Evolutionary conservation across 495 filamentous ascomycete genomes (phyloP).

Genomic region (Aspergillus steynii): DNA sequence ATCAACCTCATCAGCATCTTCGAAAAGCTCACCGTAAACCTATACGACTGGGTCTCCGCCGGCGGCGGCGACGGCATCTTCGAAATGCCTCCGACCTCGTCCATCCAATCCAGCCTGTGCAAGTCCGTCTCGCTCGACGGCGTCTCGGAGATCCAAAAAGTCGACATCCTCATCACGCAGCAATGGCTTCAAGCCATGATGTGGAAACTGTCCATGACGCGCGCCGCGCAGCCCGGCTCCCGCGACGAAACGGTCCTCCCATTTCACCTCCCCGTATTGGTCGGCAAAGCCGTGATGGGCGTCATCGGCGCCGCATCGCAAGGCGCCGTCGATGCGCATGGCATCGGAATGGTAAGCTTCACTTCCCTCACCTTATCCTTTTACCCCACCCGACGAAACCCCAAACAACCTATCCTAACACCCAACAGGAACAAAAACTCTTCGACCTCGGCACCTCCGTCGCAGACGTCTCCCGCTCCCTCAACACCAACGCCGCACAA

Average conservation of each 20-base stretch:
- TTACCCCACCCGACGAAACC: slow-evolving; percentile 12
- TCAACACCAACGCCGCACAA: slow-evolving; percentile 31
- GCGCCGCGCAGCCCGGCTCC: slow-evolving; percentile 47
- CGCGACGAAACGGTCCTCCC: slow-evolving; percentile 50
- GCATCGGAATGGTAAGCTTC: slow-evolving; percentile 59
- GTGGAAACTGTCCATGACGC: slow-evolving; percentile 60
- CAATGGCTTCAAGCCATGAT: slow-evolving; percentile 64
- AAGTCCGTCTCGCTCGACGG: slow-evolving; percentile 44
- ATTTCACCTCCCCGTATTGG: slow-evolving; percentile 58
- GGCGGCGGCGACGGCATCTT: slow-evolving; percentile 35
- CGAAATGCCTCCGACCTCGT: slow-evolving; percentile 37
- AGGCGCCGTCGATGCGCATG: slow-evolving; percentile 59
- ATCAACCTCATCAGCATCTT: slow-evolving; percentile 56
- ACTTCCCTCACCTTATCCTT: background rate
- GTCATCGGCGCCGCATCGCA: slow-evolving; percentile 54
- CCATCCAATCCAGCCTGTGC: slow-evolving; percentile 40
- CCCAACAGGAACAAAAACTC: slow-evolving; percentile 41
- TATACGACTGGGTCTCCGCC: slow-evolving; percentile 46
- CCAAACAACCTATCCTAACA: background rate
- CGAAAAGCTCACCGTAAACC: slow-evolving; percentile 43
- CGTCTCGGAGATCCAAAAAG: slow-evolving; percentile 56
- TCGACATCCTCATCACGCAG: slow-evolving; percentile 62
- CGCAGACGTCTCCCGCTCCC: slow-evolving; percentile 39
- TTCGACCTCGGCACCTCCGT: slow-evolving; percentile 41
- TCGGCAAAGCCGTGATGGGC: slow-evolving; percentile 54